Evolutionary conservation across 176 grass and related monocot genomes (phyloP), one percentile per base, ranked within the genome.

Genomic region (Cymbopogon citratus): DNA sequence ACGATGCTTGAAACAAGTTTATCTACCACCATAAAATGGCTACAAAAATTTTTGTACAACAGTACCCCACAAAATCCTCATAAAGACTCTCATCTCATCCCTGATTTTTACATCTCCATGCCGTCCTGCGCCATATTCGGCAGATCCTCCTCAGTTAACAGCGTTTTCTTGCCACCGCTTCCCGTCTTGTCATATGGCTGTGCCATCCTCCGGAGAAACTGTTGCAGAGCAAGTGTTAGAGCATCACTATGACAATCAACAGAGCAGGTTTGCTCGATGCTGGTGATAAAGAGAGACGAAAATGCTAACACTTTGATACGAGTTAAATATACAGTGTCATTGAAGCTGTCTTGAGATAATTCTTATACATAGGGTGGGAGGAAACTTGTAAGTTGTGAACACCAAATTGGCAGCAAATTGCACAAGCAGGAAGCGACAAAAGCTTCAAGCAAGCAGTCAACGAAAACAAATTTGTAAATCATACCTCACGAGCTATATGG

Each of bases 401-500:
- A 29, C 25, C 5, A 5, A 46, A 64, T 9, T 65, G 40, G 38
- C 31, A 65, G n/a, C 16, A 40, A 4, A 59, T 25, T 26, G 18
- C 31, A n/a, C n/a, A n/a, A n/a, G n/a, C n/a, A n/a, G n/a, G n/a
- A 87, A 57, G 10, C 19, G 79, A 73, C 57, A 72, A 28, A 63
- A 45, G 21, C 51, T 66, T 66, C n/a, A 83, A 28, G 48, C 31
- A 36, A 51, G 24, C 36, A 23, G 1, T 19, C 40, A 84, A 68
- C 59, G 52, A 83, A 52, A 52, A 66, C n/a, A 15, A 57, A 66
- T 69, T 25, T 39, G n/a, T 18, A 44, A 38, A 82, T 24, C 66
- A 85, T 74, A 98, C 96, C 96, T 95, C 91, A 39, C 92, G 92
- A 75, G 96, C 96, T 78, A 94, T 93, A 86, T 95, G 96, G 80